phyloP scores from a whole-genome alignment of 2,329 filamentous ascomycete species.

The Phialophora chinensis region DNA sequence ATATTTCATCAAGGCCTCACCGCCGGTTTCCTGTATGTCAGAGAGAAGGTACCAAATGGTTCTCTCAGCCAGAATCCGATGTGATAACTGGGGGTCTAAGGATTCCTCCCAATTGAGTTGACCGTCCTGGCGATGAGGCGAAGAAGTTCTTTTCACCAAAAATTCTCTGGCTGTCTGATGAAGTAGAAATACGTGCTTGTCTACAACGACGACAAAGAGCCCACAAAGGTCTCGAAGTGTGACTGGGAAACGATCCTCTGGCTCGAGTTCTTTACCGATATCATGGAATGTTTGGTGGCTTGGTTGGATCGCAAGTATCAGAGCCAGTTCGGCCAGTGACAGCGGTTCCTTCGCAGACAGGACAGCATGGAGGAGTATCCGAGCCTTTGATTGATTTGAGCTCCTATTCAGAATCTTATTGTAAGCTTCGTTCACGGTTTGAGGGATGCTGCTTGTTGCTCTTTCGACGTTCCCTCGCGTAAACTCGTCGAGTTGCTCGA shows the following conservation, averaged over 20 bases:
- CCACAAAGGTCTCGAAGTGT: slow-evolving; percentile 36
- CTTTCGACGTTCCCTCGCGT: slow-evolving; percentile 26
- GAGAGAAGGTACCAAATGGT: slow-evolving; percentile 1
- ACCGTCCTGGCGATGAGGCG: not conserved
- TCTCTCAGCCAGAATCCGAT: not conserved
- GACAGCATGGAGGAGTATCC: slow-evolving; percentile 36
- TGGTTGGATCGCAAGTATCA: slow-evolving; percentile 28
- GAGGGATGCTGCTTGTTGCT: slow-evolving; percentile 28
- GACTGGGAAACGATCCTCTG: slow-evolving; percentile 10
- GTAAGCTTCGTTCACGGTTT: slow-evolving; percentile 34
- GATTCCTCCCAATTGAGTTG: not conserved
- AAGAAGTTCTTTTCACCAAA: slow-evolving; percentile 21
- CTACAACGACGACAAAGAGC: slow-evolving; percentile 41
- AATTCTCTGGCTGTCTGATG: slow-evolving; percentile 44
- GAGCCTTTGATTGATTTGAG: slow-evolving; percentile 11
- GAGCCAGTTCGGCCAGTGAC: slow-evolving; percentile 32
- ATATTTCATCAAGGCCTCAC: not conserved
- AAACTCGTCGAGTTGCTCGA: slow-evolving; percentile 30
- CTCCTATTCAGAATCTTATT: slow-evolving; percentile 35
- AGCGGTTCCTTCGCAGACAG: slow-evolving; percentile 34
- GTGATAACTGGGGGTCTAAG: not conserved
- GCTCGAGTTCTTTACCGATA: slow-evolving; percentile 12
- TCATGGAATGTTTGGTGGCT: not conserved
- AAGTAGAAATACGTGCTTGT: slow-evolving; percentile 40
- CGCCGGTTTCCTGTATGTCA: not conserved